phyloP scores from a whole-genome alignment of 2,329 filamentous ascomycete genomes.

The Bipolaris oryzae region DNA sequence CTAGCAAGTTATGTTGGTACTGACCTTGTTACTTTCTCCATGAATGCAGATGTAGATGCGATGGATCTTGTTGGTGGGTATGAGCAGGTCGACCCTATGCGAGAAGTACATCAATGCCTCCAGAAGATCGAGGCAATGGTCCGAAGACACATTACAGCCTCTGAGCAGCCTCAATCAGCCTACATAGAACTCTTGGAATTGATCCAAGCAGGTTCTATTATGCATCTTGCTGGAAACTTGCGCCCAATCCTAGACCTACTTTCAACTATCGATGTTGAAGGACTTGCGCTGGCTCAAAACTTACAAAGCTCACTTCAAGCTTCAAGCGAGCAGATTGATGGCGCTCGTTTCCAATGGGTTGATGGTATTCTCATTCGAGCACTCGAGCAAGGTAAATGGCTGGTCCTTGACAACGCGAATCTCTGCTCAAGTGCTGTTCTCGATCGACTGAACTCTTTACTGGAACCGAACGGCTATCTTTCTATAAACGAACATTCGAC shows the following conservation, averaged over 20 bases:
- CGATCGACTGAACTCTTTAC: constrained; percentile 89
- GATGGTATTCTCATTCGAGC: constrained; percentile 92
- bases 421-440: constrained; percentile 94
- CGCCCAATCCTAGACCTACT: constrained; percentile 20
- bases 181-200: constrained; percentile 31
- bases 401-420: constrained; percentile 96
- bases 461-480: constrained; percentile 86
- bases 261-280: constrained; percentile 20
- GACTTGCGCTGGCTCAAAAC: constrained; percentile 52
- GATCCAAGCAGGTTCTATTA: constrained; percentile 15
- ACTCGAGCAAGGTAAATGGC: constrained; percentile 83
- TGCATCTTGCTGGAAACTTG: constrained; percentile 7
- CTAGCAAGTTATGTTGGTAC: constrained; percentile 81
- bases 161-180: constrained; percentile 10
- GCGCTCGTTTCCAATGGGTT: constrained; percentile 92
- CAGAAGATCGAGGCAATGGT: constrained; percentile 60
- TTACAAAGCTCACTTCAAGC: constrained; percentile 59
- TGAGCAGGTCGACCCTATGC: constrained; percentile 85
- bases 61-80: constrained; percentile 98
- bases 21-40: constrained; percentile 77
- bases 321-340: constrained; percentile 63
- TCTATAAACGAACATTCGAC: constrained; percentile 93
- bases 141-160: constrained; percentile 44
- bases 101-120: constrained; percentile 70
- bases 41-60: constrained; percentile 94